Conservation (phyloP, 1,284 basidiomycete species). For the Fomitopsis palustris region DNA sequence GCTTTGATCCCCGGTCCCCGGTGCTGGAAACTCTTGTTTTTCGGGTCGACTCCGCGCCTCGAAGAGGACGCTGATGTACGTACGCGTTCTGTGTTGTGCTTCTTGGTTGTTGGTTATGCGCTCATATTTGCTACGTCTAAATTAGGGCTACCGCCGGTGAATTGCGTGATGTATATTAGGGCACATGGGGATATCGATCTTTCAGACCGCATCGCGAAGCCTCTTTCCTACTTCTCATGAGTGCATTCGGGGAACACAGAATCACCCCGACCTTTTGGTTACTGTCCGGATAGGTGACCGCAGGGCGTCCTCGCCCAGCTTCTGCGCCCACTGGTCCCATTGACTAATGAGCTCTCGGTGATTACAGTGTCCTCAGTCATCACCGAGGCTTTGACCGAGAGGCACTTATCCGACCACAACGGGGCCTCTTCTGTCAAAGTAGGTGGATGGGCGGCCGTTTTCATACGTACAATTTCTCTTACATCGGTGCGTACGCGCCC, state of each 20-base stretch:
- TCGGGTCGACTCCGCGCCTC: neutral
- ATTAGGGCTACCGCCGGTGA: neutral
- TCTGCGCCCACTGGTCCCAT: neutral
- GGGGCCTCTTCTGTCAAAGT: neutral
- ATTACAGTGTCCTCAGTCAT: neutral
- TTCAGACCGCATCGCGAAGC: neutral
- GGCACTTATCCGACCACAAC: neutral
- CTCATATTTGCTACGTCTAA: neutral
- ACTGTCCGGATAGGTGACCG: neutral
- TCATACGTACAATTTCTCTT: neutral
- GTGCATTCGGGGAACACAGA: too few relatives aligned
- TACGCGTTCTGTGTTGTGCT: neutral
- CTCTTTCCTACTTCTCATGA: neutral
- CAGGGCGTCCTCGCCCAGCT: neutral
- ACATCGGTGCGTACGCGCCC: neutral
- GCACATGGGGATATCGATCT: neutral
- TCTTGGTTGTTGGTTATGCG: neutral
- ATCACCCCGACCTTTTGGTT: too few relatives aligned
- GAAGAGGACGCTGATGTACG: neutral
- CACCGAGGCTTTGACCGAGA: neutral
- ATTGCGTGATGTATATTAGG: neutral
- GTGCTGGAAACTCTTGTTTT: neutral
- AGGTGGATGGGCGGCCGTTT: too few relatives aligned
- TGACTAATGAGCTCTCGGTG: neutral
- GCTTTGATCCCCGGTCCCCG: conserved; percentile 13